Conservation (phyloP, 2,329 filamentous ascomycete species). For the Calonectria montana region DNA sequence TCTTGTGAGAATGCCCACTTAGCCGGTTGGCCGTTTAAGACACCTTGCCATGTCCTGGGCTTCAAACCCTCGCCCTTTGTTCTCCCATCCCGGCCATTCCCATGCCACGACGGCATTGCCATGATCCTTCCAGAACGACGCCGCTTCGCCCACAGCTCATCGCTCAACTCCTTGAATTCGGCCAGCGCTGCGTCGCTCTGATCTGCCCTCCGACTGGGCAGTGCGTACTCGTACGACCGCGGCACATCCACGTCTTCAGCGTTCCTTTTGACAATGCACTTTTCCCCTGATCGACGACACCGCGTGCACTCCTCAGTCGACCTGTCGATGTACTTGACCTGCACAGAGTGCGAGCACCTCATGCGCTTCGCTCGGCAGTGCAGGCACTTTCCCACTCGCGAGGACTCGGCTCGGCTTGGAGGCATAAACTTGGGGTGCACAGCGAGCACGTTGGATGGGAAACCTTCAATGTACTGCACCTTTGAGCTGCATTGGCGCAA, state of each 20-base stretch:
- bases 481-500: constrained; percentile 16
- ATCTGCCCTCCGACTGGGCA: neutral
- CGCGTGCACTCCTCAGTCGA: constrained; percentile 52
- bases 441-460: constrained; percentile 34
- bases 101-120: constrained; percentile 31
- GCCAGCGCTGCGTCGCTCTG: neutral
- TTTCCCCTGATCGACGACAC: constrained; percentile 39
- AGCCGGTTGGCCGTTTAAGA: constrained; percentile 20
- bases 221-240: constrained; percentile 14
- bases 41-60: constrained; percentile 27
- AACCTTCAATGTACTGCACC: constrained; percentile 44
- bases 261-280: constrained; percentile 57
- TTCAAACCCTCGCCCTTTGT: constrained; percentile 5
- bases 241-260: constrained; percentile 63
- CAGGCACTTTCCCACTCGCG: constrained; percentile 31
- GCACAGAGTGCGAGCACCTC: constrained; percentile 37
- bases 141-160: neutral
- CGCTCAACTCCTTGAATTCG: constrained; percentile 14
- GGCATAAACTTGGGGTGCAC: constrained; percentile 32
- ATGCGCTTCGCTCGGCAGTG: constrained; percentile 37
- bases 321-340: constrained; percentile 44
- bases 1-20: neutral
- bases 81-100: constrained; percentile 18
- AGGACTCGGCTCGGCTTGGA: neutral
- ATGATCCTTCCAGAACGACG: neutral